Conservation (phyloP, 1,139 yeast species). For the Debaryomyces sp. region DNA sequence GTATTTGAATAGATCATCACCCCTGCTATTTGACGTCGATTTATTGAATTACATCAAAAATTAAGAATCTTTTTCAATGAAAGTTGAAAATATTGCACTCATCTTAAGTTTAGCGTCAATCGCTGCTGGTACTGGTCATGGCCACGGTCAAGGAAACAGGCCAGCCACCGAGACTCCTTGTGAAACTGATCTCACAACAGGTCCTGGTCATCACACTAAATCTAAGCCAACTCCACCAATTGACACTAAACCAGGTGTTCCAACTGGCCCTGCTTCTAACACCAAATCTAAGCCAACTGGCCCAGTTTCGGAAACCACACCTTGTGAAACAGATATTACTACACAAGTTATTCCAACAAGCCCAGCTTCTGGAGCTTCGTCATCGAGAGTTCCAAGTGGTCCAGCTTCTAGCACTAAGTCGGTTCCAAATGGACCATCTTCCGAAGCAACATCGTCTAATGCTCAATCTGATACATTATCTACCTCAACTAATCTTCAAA, state of each 20-base stretch:
- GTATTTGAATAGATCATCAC: neutral
- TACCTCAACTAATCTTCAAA: neutral
- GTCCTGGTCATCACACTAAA: neutral
- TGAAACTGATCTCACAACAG: neutral
- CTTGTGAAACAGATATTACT: neutral
- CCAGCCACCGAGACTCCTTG: neutral
- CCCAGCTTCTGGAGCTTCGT: constrained; percentile 19
- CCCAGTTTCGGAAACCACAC: neutral
- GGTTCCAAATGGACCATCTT: too few species aligned
- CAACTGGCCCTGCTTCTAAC: neutral
- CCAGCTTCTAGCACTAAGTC: neutral
- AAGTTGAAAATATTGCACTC: neutral
- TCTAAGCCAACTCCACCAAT: neutral
- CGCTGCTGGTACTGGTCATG: neutral
- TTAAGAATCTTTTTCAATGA: neutral
- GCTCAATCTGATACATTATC: neutral
- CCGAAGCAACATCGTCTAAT: too few species aligned
- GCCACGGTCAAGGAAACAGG: neutral
- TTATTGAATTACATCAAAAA: neutral
- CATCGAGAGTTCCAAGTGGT: neutral
- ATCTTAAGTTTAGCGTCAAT: too few species aligned
- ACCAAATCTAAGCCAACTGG: neutral
- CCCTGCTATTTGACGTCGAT: neutral
- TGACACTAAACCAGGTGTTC: neutral
- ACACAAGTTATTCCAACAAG: constrained; percentile 19